These are phyloP conservation scores for Coemansia sp. DNA, from an alignment of 192 early-diverging fungal species.

Conservation along the genomic window DNA sequence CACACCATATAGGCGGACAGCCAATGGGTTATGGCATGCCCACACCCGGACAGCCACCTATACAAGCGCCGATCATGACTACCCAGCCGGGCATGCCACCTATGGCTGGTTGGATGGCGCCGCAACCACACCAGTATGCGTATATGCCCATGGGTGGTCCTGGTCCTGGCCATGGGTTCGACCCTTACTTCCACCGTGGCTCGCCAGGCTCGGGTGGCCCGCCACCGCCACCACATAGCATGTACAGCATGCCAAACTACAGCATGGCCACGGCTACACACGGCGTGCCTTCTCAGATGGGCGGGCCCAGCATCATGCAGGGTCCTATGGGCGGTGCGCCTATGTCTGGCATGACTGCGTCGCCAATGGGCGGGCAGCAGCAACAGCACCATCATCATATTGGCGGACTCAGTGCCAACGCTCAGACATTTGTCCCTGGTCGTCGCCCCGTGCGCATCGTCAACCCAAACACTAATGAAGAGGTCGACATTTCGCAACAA, in stretches of 20 bases:
- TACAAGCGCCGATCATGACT: conserved; percentile 49
- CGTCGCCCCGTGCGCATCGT: conserved; percentile 66
- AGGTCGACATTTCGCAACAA: conserved; percentile 59
- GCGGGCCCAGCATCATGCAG: conserved; percentile 28
- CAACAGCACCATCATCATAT: conserved; percentile 15
- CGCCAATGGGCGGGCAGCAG: conserved; percentile 37
- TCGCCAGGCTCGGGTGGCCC: conserved; percentile 25
- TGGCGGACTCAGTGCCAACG: conserved; percentile 21
- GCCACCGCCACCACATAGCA: conserved; percentile 33
- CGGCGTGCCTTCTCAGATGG: conserved; percentile 29
- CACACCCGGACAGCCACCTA: conserved; percentile 33
- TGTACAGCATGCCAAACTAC: conserved; percentile 41
- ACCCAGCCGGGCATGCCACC: conserved; percentile 47
- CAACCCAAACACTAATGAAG: conserved; percentile 68
- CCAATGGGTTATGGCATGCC: conserved; percentile 48
- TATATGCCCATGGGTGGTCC: conserved; percentile 33
- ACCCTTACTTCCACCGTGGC: conserved; percentile 42
- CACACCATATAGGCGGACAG: conserved; percentile 43
- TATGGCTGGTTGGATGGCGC: conserved; percentile 49
- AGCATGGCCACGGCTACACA: conserved; percentile 39
- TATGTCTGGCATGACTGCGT: conserved; percentile 44
- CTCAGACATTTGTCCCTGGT: conserved; percentile 41
- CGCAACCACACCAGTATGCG: conserved; percentile 36
- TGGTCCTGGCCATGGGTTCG: conserved; percentile 19
- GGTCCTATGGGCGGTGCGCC: conserved; percentile 29